Conservation (phyloP, 306 rosid genomes). For the Rosa persica region DNA sequence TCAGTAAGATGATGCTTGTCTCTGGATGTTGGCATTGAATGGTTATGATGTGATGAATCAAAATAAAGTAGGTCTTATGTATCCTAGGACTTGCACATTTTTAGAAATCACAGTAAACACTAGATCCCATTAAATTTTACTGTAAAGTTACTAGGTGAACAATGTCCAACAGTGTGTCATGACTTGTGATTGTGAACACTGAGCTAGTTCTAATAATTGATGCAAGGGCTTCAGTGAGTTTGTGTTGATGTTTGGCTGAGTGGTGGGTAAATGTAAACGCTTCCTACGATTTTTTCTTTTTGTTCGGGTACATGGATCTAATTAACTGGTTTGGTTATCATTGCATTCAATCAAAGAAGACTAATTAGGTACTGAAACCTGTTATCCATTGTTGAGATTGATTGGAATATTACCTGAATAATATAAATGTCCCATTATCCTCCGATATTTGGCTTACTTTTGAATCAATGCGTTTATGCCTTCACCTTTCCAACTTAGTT, state of each 20-base stretch:
- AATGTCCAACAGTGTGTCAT: constrained; percentile 8
- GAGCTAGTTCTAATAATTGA: constrained; percentile 2
- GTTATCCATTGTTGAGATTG: background rate
- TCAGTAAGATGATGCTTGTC: background rate
- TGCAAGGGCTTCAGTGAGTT: background rate
- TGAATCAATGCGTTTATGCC: background rate
- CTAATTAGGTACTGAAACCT: background rate
- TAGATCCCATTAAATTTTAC: background rate
- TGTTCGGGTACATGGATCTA: background rate
- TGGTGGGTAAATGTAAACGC: background rate
- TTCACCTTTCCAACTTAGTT: background rate
- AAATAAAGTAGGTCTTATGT: background rate
- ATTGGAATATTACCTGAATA: background rate
- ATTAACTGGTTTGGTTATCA: background rate
- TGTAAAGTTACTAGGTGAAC: constrained; percentile 7
- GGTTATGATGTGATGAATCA: background rate
- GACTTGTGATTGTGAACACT: constrained; percentile 1
- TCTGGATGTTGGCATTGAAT: constrained; percentile 5
- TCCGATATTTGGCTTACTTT: background rate
- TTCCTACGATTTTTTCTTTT: background rate
- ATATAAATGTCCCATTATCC: background rate
- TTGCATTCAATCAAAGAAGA: background rate
- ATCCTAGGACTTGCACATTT: background rate
- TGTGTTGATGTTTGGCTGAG: background rate
- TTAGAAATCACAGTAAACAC: background rate